Percentiles rank a stretch among this genome's conserved stretches.
These are phyloP conservation scores for carrot (Daucus carota) DNA, from an alignment of 129 eudicot genomes.

Conservation along the genomic window DH1_v3.0 NC_030383.2:36441001-36441500, in stretches of 20 bases:
- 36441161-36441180: neutral
- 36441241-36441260: neutral
- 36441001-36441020: neutral
- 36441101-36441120: neutral
- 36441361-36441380: too few species aligned
- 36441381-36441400: too few species aligned
- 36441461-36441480: too few species aligned
- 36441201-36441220: neutral
- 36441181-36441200: neutral
- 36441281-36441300: neutral
- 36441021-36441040: neutral
- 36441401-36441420: too few species aligned
- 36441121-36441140: slow-evolving; percentile 1
- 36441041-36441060: neutral
- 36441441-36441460: neutral
- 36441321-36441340: too few species aligned
- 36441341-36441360: too few species aligned
- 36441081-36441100: neutral
- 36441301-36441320: too few species aligned
- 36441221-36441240: neutral
- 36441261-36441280: neutral
- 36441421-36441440: neutral
- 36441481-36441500: neutral
- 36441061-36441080: neutral
- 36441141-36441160: neutral